Conservation (phyloP, 768 basidiomycete genomes). For the Kwoniella heveanensis region DNA sequence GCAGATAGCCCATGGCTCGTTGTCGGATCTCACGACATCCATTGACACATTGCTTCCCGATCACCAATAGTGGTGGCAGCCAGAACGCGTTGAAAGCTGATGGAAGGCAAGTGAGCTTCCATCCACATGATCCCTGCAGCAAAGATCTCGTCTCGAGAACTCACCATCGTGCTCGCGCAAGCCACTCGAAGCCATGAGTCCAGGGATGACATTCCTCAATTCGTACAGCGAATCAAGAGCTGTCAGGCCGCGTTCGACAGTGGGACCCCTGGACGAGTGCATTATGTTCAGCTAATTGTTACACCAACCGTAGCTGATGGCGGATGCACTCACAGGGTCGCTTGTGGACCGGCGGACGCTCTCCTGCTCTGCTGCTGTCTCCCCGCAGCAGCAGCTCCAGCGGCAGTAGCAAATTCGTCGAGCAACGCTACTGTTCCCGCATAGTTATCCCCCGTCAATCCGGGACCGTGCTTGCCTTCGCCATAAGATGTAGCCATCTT, state of each 20-base stretch:
- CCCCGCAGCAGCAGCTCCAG: slow-evolving; percentile 63
- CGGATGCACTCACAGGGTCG: slow-evolving; percentile 46
- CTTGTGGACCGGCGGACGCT: slow-evolving; percentile 22
- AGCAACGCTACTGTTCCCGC: slow-evolving; percentile 74
- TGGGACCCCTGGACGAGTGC: slow-evolving; percentile 64
- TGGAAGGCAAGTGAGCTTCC: not conserved
- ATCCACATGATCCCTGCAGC: not conserved
- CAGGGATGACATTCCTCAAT: slow-evolving; percentile 68
- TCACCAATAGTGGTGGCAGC: slow-evolving; percentile 71
- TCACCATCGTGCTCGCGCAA: slow-evolving; percentile 52
- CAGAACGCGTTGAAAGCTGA: slow-evolving; percentile 76
- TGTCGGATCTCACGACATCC: slow-evolving; percentile 83
- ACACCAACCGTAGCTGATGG: too few relatives aligned
- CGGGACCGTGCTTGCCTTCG: slow-evolving; percentile 58
- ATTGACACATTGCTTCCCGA: slow-evolving; percentile 80
- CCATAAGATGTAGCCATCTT: slow-evolving; percentile 67
- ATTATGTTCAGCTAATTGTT: not conserved
- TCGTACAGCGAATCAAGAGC: slow-evolving; percentile 79
- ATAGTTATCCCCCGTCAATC: slow-evolving; percentile 76
- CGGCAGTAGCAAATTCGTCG: slow-evolving; percentile 80
- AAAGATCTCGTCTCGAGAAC: slow-evolving; percentile 20
- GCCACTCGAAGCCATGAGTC: slow-evolving; percentile 61
- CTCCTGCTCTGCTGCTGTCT: slow-evolving; percentile 66
- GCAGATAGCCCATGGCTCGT: slow-evolving; percentile 73
- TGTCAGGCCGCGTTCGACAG: slow-evolving; percentile 75